phyloP scores from a whole-genome alignment of 208 protist genomes.

The Perkinsela sp. region DNA sequence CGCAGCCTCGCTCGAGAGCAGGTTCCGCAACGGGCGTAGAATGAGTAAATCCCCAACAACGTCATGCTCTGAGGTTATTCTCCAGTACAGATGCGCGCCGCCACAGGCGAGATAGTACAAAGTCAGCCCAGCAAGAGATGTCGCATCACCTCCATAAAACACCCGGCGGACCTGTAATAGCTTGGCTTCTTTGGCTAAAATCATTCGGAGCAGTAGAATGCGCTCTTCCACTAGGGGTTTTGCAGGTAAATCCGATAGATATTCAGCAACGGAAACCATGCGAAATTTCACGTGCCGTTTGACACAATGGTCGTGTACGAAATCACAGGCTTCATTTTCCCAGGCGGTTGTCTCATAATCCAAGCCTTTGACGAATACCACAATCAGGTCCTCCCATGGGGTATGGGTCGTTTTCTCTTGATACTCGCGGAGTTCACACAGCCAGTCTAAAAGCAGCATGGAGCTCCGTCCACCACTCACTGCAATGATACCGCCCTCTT shows the following conservation, averaged over 20 bases:
- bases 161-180: neutral
- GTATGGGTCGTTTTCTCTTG: neutral
- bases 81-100: neutral
- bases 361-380: neutral
- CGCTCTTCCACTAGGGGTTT: neutral
- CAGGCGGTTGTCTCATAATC: neutral
- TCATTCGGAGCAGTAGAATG: neutral
- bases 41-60: neutral
- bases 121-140: neutral
- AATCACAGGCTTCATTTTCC: neutral
- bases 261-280: neutral
- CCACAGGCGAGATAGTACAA: neutral
- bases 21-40: neutral
- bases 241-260: neutral
- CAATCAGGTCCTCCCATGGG: neutral
- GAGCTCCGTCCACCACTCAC: neutral
- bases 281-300: neutral
- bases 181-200: neutral
- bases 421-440: neutral
- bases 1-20: neutral
- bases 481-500: neutral
- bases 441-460: neutral
- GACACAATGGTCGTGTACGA: neutral
- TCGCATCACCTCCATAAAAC: neutral
- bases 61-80: too few relatives aligned